These are phyloP conservation scores for Castanospermum australe DNA, from an alignment of 306 rosid species.

Conservation along the genomic window DNA sequence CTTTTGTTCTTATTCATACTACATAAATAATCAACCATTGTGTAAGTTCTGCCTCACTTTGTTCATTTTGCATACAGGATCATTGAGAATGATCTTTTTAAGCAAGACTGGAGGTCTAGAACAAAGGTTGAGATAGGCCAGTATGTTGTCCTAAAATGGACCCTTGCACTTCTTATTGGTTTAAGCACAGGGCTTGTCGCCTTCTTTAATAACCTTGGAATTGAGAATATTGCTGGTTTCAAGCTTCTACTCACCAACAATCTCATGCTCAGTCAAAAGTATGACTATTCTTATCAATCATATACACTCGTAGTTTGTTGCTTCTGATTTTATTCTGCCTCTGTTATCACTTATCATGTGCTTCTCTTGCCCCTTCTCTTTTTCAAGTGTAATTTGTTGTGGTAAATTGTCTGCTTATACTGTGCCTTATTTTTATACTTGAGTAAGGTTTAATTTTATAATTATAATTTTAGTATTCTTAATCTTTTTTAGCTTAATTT, in stretches of 20 bases:
- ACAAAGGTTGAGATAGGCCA: conserved; percentile 51
- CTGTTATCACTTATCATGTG: background rate
- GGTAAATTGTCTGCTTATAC: background rate
- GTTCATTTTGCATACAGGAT: conserved; percentile 43
- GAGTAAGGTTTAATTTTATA: background rate
- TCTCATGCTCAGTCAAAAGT: conserved; percentile 61
- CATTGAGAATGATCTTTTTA: conserved; percentile 72
- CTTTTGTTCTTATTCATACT: background rate
- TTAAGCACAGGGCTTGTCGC: conserved; percentile 71
- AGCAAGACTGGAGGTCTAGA: conserved; percentile 77
- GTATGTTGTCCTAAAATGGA: conserved; percentile 69
- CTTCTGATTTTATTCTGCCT: background rate
- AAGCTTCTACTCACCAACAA: conserved; percentile 59
- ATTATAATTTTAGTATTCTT: background rate
- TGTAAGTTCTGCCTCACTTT: background rate
- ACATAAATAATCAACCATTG: background rate
- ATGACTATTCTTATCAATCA: conserved; percentile 18
- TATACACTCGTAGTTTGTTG: background rate
- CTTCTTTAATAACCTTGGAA: conserved; percentile 68
- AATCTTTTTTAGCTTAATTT: background rate
- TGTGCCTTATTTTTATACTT: background rate
- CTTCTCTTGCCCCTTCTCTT: background rate
- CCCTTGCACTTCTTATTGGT: conserved; percentile 70
- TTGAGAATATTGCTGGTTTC: conserved; percentile 80
- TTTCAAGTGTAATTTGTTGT: background rate